Percentiles rank a stretch among this genome's conserved stretches.
Evolutionary conservation across 2,329 filamentous ascomycete species (phyloP).

Genomic region (Clarireedia paspali): DNA sequence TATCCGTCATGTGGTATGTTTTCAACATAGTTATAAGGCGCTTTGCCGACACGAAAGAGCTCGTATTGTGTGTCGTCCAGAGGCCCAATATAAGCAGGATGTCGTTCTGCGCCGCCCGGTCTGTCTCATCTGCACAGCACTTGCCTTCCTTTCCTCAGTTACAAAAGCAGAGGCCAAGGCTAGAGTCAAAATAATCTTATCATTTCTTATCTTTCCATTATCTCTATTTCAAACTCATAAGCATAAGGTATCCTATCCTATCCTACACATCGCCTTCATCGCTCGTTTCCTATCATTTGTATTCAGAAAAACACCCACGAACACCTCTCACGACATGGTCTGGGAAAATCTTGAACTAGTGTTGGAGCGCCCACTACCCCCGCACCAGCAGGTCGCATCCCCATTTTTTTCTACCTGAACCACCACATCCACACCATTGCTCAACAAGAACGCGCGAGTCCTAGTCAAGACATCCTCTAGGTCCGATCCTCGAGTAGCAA

Average conservation of each 20-base stretch:
- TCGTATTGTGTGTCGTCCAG: too few relatives aligned
- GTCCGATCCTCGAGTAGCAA: conserved; percentile 63
- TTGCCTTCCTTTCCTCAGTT: too few relatives aligned
- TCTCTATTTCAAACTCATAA: neutral
- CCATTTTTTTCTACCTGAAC: conserved; percentile 85
- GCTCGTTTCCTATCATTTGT: neutral
- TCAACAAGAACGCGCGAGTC: conserved; percentile 62
- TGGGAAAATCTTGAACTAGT: conserved; percentile 6
- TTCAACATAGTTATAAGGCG: too few relatives aligned
- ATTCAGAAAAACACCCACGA: neutral
- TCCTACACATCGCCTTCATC: neutral
- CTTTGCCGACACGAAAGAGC: too few relatives aligned
- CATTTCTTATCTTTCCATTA: neutral
- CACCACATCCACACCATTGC: conserved; percentile 70
- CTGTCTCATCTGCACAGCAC: too few relatives aligned
- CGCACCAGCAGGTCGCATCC: conserved; percentile 58
- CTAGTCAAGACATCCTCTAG: conserved; percentile 77
- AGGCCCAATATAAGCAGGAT: too few relatives aligned
- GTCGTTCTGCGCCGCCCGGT: too few relatives aligned
- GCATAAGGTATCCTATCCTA: neutral
- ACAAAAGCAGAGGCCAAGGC: too few relatives aligned
- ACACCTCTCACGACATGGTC: neutral
- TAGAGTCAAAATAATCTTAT: too few relatives aligned
- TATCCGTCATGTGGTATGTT: too few relatives aligned
- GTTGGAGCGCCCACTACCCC: conserved; percentile 14